A percentile compares a stretch with the other conserved stretches of the same genome.
Evolutionary conservation across 768 basidiomycete species (phyloP).

Genomic region (Cytidiella melzeri): DNA sequence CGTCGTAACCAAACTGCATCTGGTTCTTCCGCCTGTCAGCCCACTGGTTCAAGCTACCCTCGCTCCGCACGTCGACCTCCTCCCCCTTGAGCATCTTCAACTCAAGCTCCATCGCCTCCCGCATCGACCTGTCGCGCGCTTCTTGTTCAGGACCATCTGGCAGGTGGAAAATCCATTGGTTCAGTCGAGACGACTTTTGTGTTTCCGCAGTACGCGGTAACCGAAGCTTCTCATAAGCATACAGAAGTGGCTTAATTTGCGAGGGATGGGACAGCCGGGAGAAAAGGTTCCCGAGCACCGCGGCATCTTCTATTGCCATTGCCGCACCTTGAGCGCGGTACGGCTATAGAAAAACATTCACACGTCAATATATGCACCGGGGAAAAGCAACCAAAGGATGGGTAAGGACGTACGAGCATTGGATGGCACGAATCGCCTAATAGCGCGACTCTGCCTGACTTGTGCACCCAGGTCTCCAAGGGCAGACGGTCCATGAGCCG

Average conservation of each 20-base stretch:
- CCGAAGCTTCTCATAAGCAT: slow-evolving; percentile 48
- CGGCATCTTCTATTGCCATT: slow-evolving; percentile 46
- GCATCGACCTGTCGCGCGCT: slow-evolving; percentile 46
- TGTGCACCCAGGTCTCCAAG: slow-evolving; percentile 35
- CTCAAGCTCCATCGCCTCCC: slow-evolving; percentile 38
- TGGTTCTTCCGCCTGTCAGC: slow-evolving; percentile 46
- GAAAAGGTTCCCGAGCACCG: slow-evolving; percentile 42
- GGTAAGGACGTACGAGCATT: slow-evolving; percentile 29
- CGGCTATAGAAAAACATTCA: slow-evolving; percentile 27
- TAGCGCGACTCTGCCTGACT: slow-evolving; percentile 27
- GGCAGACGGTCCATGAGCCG: slow-evolving; percentile 37
- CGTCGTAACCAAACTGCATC: slow-evolving; percentile 48
- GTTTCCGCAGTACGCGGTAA: slow-evolving; percentile 42
- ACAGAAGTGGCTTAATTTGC: slow-evolving; percentile 41
- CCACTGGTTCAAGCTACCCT: slow-evolving; percentile 49
- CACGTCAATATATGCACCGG: too few relatives aligned
- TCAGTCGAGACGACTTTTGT: slow-evolving; percentile 42
- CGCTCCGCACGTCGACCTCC: slow-evolving; percentile 11
- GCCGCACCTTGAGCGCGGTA: slow-evolving; percentile 40
- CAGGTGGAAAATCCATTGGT: slow-evolving; percentile 51
- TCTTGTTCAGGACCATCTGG: slow-evolving; percentile 48
- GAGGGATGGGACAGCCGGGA: slow-evolving; percentile 35
- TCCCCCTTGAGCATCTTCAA: slow-evolving; percentile 20
- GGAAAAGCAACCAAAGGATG: too few relatives aligned
- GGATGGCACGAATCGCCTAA: slow-evolving; percentile 39